phyloP scores from a whole-genome alignment of 805 yeast genomes.

The Naumovozyma dairenensis region DNA sequence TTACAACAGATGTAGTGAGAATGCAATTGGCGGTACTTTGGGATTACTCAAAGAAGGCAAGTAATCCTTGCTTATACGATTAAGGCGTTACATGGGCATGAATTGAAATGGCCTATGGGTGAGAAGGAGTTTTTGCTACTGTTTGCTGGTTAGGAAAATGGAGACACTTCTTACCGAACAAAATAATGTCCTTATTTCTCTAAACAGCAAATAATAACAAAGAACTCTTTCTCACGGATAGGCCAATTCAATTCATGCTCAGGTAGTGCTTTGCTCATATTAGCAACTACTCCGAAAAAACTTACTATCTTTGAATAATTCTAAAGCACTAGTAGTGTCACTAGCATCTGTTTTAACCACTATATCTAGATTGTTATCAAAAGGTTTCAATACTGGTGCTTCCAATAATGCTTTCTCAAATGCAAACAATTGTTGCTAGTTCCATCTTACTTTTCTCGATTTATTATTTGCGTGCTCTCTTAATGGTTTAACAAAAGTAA shows the following conservation, averaged over 20 bases:
- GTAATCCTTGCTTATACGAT: background rate
- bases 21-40: background rate
- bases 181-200: background rate
- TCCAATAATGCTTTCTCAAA: background rate
- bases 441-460: background rate
- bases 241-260: conserved; percentile 1
- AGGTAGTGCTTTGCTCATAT: background rate
- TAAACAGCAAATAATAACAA: background rate
- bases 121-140: conserved; percentile 1
- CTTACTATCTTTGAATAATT: background rate
- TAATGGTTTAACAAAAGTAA: background rate
- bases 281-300: background rate
- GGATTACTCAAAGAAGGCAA: background rate
- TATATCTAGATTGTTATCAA: background rate
- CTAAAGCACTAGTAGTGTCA: background rate
- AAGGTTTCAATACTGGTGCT: conserved; percentile 2
- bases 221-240: conserved; percentile 1
- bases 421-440: background rate
- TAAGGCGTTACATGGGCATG: background rate
- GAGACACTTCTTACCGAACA: background rate
- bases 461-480: background rate
- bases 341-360: conserved; percentile 2
- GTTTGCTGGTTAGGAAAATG: background rate
- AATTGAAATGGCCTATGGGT: conserved; percentile 2
- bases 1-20: conserved; percentile 1